phyloP scores from a whole-genome alignment of 225 moss, liverwort and hornwort species.

The Climacium dendroides region DNA sequence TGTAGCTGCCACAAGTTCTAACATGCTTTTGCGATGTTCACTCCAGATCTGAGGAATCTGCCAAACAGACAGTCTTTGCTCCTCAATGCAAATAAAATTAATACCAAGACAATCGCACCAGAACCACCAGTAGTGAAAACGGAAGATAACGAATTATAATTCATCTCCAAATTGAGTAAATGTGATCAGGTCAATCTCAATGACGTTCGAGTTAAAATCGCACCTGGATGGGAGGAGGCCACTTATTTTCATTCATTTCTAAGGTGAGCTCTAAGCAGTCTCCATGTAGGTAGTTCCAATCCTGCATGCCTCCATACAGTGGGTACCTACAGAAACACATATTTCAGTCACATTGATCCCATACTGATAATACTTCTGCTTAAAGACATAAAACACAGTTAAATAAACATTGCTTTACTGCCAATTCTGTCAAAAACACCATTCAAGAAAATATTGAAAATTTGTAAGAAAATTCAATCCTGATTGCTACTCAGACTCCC shows the following conservation, averaged over 20 bases:
- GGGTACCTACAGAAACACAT: conserved; percentile 54
- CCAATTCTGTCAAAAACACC: not conserved
- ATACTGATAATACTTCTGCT: not conserved
- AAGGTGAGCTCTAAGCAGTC: conserved; percentile 82
- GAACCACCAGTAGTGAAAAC: not conserved
- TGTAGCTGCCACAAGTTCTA: conserved; percentile 67
- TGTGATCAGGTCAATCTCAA: not conserved
- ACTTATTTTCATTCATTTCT: conserved; percentile 71
- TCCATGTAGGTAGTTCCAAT: conserved; percentile 93
- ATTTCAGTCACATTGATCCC: not conserved
- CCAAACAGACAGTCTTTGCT: not conserved
- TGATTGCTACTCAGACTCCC: not conserved
- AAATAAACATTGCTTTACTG: not conserved
- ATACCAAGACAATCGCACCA: not conserved
- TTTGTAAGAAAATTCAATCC: not conserved
- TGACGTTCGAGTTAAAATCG: not conserved
- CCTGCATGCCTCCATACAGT: conserved; percentile 96
- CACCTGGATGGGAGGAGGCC: conserved; percentile 45
- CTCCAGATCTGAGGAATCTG: conserved; percentile 69
- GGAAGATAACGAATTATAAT: not conserved
- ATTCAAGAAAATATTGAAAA: not conserved
- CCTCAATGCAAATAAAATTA: not conserved
- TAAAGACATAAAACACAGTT: not conserved
- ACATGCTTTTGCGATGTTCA: conserved; percentile 70
- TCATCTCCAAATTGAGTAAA: not conserved